phyloP scores from a whole-genome alignment of 331 rosid genomes.

The Phaseolus coccineus region DNA sequence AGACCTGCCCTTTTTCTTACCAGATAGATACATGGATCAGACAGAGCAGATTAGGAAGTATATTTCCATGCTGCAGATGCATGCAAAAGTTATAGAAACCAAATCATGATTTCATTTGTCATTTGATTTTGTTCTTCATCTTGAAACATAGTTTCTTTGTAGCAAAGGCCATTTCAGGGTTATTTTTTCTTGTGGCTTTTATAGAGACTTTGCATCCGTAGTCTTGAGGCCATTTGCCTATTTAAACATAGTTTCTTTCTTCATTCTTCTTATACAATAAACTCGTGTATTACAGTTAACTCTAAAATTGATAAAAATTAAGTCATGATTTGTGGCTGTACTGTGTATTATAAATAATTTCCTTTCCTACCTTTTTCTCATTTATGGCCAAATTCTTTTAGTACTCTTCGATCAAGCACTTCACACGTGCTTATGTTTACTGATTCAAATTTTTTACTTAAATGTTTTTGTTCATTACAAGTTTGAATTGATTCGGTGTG shows the following conservation, averaged over 20 bases:
- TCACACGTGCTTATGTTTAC: too few relatives aligned
- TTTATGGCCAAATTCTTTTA: too few relatives aligned
- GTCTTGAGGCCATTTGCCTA: not conserved
- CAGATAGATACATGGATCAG: not conserved
- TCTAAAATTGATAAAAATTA: not conserved
- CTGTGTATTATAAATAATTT: not conserved
- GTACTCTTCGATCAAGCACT: too few relatives aligned
- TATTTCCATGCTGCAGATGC: not conserved
- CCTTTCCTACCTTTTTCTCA: not conserved
- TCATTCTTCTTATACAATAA: not conserved
- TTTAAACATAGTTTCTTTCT: not conserved
- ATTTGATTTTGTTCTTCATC: slow-evolving; percentile 21
- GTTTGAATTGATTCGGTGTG: too few relatives aligned
- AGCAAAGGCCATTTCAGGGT: not conserved
- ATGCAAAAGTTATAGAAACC: slow-evolving; percentile 29
- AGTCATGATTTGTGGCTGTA: not conserved
- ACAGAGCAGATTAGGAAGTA: slow-evolving; percentile 2
- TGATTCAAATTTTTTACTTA: too few relatives aligned
- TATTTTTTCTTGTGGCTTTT: not conserved
- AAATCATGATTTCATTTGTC: slow-evolving; percentile 30
- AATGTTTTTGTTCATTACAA: too few relatives aligned
- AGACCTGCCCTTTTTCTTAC: not conserved
- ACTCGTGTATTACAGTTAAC: not conserved
- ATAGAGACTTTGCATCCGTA: not conserved
- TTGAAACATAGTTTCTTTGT: not conserved